These are phyloP conservation scores for Schizothecium vesticola DNA, from an alignment of 495 filamentous ascomycete genomes.

Conservation along the genomic window DNA sequence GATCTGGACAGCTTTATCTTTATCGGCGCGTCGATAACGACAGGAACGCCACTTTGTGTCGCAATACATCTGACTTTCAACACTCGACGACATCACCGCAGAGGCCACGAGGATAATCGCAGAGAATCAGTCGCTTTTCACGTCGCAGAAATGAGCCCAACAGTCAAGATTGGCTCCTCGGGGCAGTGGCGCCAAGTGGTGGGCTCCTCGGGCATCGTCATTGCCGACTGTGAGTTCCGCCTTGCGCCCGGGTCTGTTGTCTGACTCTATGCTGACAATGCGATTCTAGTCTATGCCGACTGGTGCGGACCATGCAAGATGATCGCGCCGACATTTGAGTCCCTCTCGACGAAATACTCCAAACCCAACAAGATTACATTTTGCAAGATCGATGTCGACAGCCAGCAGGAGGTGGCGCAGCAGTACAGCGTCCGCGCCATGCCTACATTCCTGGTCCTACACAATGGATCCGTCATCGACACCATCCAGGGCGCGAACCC, in stretches of 20 bases:
- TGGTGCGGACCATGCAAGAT: slow-evolving; percentile 70
- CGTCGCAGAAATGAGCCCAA: slow-evolving; percentile 21
- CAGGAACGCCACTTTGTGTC: not conserved
- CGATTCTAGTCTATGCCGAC: slow-evolving; percentile 51
- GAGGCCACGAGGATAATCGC: not conserved
- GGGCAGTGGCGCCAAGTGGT: slow-evolving; percentile 42
- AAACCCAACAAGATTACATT: slow-evolving; percentile 53
- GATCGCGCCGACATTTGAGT: slow-evolving; percentile 61
- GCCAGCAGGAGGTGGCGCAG: slow-evolving; percentile 48
- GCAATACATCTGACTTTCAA: not conserved
- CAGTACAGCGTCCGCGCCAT: slow-evolving; percentile 56
- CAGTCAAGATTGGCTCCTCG: slow-evolving; percentile 35
- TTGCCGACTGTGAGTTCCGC: slow-evolving; percentile 42
- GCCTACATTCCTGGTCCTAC: slow-evolving; percentile 88
- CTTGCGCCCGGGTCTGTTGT: not conserved
- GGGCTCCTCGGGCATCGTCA: slow-evolving; percentile 36
- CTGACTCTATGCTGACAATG: slow-evolving; percentile 12
- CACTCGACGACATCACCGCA: not conserved
- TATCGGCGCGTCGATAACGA: not conserved
- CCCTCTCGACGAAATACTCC: slow-evolving; percentile 50
- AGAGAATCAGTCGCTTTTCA: not conserved
- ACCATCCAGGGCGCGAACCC: slow-evolving; percentile 78
- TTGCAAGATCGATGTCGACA: slow-evolving; percentile 58
- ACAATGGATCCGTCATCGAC: slow-evolving; percentile 62
- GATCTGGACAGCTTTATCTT: slow-evolving; percentile 12